Percentiles rank a stretch among this genome's conserved stretches.
Conservation (phyloP, 176 grass and related monocot species). For the Triticum turgidum region DNA sequence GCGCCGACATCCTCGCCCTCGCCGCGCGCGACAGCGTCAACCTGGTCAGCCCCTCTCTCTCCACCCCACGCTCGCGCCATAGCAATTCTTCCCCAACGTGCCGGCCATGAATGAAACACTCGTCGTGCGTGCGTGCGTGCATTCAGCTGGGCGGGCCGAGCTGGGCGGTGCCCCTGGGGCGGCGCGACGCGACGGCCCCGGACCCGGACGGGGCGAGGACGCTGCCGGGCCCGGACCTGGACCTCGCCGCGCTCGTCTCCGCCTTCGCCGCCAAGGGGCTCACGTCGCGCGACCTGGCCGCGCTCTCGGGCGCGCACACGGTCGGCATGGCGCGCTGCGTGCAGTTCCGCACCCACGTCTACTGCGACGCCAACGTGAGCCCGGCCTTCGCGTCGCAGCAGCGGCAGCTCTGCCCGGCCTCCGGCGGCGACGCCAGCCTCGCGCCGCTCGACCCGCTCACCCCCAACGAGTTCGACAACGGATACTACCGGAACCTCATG, state of each 20-base stretch:
- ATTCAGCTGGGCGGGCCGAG: slow-evolving; percentile 74
- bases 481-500: slow-evolving; percentile 58
- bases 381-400: slow-evolving; percentile 26
- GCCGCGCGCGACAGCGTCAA: slow-evolving; percentile 63
- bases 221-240: slow-evolving; percentile 46
- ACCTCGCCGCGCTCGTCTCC: slow-evolving; percentile 28
- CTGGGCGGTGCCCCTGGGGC: slow-evolving; percentile 69
- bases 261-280: slow-evolving; percentile 68
- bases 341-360: slow-evolving; percentile 54
- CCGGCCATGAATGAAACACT: not conserved
- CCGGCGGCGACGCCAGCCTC: slow-evolving; percentile 35
- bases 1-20: slow-evolving; percentile 83
- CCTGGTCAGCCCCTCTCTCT: slow-evolving; percentile 36
- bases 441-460: slow-evolving; percentile 60
- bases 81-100: not conserved
- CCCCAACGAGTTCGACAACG: slow-evolving; percentile 68
- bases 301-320: slow-evolving; percentile 71
- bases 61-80: not conserved
- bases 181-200: slow-evolving; percentile 54
- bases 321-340: slow-evolving; percentile 47
- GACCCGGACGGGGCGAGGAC: slow-evolving; percentile 31
- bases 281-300: slow-evolving; percentile 42
- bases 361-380: slow-evolving; percentile 55
- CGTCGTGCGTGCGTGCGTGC: not conserved
- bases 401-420: slow-evolving; percentile 27